Percentiles rank a stretch among this genome's conserved stretches.
phyloP scores from a whole-genome alignment of 345 rosid species.

The Schrenkiella parvula region DNA sequence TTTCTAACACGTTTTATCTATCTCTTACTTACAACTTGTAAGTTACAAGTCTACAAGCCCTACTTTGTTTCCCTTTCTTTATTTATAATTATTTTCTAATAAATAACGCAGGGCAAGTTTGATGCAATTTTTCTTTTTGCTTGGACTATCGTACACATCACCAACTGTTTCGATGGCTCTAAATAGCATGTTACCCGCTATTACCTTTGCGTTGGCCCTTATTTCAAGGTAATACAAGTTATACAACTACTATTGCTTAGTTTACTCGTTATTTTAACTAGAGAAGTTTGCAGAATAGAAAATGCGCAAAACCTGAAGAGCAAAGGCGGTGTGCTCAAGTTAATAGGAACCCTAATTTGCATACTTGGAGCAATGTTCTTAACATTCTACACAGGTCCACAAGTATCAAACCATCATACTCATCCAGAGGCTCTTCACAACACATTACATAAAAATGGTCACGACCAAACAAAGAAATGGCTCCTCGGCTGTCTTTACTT shows the following conservation, averaged over 20 bases:
- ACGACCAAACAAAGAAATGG: constrained; percentile 41
- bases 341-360: constrained; percentile 48
- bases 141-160: constrained; percentile 66
- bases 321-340: constrained; percentile 40
- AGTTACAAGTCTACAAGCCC: background rate
- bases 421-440: constrained; percentile 6
- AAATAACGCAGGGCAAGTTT: constrained; percentile 52
- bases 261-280: background rate
- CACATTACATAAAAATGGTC: constrained; percentile 4
- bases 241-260: too few relatives aligned
- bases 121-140: constrained; percentile 62
- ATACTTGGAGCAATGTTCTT: constrained; percentile 52
- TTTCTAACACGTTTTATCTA: constrained; percentile 3
- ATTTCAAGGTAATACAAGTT: constrained; percentile 56
- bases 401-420: constrained; percentile 28
- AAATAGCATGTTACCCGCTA: constrained; percentile 56
- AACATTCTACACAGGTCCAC: constrained; percentile 51
- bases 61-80: background rate
- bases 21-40: too few relatives aligned
- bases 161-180: constrained; percentile 62
- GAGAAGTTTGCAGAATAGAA: constrained; percentile 41
- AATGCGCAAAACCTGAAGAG: constrained; percentile 36
- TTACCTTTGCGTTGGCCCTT: constrained; percentile 62
- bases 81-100: background rate
- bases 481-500: constrained; percentile 40